Evolutionary conservation across 2,329 filamentous ascomycete genomes (phyloP).

Genomic region (Blastomyces percursus): DNA sequence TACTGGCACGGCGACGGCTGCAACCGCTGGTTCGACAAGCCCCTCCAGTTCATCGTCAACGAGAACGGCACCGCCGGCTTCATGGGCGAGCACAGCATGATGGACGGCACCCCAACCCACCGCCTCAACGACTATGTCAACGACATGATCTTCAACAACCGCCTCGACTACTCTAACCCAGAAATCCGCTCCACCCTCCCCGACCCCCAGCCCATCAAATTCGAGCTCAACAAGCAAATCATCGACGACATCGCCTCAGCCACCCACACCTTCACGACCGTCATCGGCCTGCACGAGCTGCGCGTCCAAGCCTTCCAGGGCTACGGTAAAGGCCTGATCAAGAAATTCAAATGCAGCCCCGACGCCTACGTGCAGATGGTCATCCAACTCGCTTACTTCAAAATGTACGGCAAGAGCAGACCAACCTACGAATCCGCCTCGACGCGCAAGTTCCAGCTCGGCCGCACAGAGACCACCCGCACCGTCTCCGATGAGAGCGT

Average conservation of each 20-base stretch:
- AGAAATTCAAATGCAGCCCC: conserved; percentile 97
- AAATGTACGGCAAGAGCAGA: conserved; percentile 97
- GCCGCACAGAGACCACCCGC: conserved; percentile 91
- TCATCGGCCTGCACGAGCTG: conserved; percentile 82
- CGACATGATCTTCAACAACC: conserved; percentile 84
- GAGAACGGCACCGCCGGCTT: conserved; percentile 97
- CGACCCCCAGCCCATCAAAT: conserved; percentile 66
- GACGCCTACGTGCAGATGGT: conserved; percentile 98
- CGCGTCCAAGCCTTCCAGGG: conserved; percentile 91
- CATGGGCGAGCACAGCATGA: conserved; percentile 99
- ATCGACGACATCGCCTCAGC: conserved; percentile 70
- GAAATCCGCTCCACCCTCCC: conserved; percentile 69
- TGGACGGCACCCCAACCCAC: conserved; percentile 98
- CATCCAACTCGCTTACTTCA: conserved; percentile 95
- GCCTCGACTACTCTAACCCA: conserved; percentile 76
- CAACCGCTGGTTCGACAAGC: conserved; percentile 98
- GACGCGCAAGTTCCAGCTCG: conserved; percentile 88
- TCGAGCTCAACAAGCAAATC: conserved; percentile 64
- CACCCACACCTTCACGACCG: conserved; percentile 61
- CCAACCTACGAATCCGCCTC: conserved; percentile 97
- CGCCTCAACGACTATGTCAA: conserved; percentile 91
- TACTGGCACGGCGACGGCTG: conserved; percentile 97
- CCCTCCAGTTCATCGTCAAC: conserved; percentile 93
- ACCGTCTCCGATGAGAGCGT: conserved; percentile 83
- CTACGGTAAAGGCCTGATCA: conserved; percentile 97